phyloP scores from a whole-genome alignment of 179 eudicot genomes.

The Nepenthes alata region DNA sequence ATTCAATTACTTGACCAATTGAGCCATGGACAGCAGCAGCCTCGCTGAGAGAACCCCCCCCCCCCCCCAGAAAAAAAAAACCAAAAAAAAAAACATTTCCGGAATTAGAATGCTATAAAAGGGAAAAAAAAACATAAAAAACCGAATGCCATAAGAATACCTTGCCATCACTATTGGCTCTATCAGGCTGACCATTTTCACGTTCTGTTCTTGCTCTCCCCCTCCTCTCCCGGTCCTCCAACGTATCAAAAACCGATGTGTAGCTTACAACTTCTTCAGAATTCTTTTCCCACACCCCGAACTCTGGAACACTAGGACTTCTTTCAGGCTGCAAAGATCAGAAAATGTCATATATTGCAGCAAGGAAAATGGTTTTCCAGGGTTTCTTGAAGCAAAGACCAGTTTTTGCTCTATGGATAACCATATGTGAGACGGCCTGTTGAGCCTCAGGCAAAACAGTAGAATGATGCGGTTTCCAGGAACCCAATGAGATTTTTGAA shows the following conservation, averaged over 20 bases:
- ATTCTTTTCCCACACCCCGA: conserved; percentile 30
- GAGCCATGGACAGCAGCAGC: neutral
- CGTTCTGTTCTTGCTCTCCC: neutral
- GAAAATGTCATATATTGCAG: neutral
- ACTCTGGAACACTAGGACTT: conserved; percentile 25
- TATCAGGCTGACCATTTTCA: neutral
- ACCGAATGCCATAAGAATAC: neutral
- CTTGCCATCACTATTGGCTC: neutral
- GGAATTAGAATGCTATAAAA: neutral
- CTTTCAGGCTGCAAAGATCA: conserved; percentile 16
- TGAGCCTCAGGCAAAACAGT: too few relatives aligned
- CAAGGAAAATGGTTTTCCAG: too few relatives aligned
- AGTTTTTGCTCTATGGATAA: too few relatives aligned
- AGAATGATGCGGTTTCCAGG: too few relatives aligned
- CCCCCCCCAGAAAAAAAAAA: neutral
- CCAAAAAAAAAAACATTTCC: neutral
- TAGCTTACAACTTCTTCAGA: conserved; percentile 27
- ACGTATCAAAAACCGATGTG: conserved; percentile 21
- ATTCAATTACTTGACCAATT: neutral
- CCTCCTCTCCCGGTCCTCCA: conserved; percentile 17
- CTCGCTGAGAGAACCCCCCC: neutral
- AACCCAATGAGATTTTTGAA: too few relatives aligned
- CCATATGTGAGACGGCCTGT: too few relatives aligned
- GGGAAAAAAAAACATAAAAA: neutral
- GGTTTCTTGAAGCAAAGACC: too few relatives aligned